Evolutionary conservation across 805 yeast species (phyloP).

Genomic region (Suhomyces canberraensis): DNA sequence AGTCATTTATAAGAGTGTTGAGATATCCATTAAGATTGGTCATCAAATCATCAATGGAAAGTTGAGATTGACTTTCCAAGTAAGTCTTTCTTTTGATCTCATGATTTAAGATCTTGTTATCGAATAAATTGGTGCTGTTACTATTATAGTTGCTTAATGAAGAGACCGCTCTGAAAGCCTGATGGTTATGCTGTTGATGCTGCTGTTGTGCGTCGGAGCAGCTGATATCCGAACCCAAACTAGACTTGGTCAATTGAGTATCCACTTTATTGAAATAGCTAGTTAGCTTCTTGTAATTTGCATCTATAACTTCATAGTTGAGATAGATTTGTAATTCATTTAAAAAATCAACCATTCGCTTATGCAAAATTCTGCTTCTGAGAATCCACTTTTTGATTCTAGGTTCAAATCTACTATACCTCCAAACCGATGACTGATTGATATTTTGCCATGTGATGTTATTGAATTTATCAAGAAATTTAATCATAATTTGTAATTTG

Average conservation of each 20-base stretch:
- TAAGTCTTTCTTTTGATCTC: conserved; percentile 1
- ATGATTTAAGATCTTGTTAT: conserved; percentile 14
- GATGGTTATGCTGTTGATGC: background rate
- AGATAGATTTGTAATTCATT: conserved; percentile 54
- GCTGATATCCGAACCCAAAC: conserved; percentile 10
- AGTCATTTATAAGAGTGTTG: conserved; percentile 61
- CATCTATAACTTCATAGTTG: conserved; percentile 56
- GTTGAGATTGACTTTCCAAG: conserved; percentile 12
- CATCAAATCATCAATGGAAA: conserved; percentile 34
- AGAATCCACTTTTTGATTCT: conserved; percentile 52
- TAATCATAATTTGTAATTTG: conserved; percentile 64
- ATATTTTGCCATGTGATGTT: conserved; percentile 73
- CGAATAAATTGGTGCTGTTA: conserved; percentile 22
- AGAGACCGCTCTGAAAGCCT: background rate
- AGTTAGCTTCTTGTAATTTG: conserved; percentile 47
- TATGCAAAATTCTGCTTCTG: conserved; percentile 53
- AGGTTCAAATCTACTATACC: conserved; percentile 39
- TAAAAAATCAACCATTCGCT: conserved; percentile 54
- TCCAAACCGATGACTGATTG: conserved; percentile 66
- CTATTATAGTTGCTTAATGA: conserved; percentile 10
- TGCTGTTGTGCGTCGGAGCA: background rate
- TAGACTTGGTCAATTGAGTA: conserved; percentile 5
- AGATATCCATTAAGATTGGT: conserved; percentile 51
- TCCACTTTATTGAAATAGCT: conserved; percentile 13
- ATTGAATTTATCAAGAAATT: conserved; percentile 56